Percentiles rank a stretch among this genome's conserved stretches.
Evolutionary conservation across 768 basidiomycete species (phyloP).

Genomic region (Phallus indusiatus): DNA sequence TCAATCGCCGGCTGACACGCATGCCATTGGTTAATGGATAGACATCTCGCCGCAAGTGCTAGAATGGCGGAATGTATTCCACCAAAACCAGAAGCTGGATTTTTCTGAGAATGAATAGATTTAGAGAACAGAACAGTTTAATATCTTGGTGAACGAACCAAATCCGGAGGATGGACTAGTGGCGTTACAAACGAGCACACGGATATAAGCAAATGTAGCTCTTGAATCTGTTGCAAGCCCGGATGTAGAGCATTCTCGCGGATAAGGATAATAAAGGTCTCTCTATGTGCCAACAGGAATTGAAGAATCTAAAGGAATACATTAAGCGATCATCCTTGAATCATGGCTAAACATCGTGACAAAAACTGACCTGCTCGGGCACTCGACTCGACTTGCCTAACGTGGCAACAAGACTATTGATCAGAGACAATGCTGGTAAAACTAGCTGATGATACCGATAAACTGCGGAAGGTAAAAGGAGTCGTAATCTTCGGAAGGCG

Average conservation of each 20-base stretch:
- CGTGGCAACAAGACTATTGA: constrained; percentile 69
- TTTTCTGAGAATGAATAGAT: constrained; percentile 31
- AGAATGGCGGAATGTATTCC: constrained; percentile 75
- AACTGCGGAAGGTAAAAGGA: constrained; percentile 82
- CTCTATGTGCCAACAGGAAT: constrained; percentile 74
- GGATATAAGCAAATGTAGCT: constrained; percentile 69
- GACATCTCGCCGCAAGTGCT: constrained; percentile 59
- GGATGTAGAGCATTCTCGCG: constrained; percentile 61
- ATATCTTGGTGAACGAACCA: constrained; percentile 41
- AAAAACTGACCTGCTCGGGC: constrained; percentile 49
- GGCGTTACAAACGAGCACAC: constrained; percentile 62
- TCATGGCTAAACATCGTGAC: neutral
- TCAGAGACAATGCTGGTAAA: constrained; percentile 77
- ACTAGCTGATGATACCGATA: constrained; percentile 88
- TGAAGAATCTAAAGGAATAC: constrained; percentile 48
- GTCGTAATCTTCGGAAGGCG: constrained; percentile 49
- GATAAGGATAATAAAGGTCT: constrained; percentile 74
- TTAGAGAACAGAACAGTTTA: constrained; percentile 25
- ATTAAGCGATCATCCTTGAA: neutral
- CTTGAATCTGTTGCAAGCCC: constrained; percentile 60
- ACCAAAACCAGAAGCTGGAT: constrained; percentile 57
- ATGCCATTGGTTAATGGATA: constrained; percentile 51
- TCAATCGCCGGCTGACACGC: constrained; percentile 57
- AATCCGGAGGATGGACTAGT: constrained; percentile 62
- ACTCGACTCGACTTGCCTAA: constrained; percentile 64